phyloP scores from a whole-genome alignment of 495 filamentous ascomycete species.

The Tuber indicum region DNA sequence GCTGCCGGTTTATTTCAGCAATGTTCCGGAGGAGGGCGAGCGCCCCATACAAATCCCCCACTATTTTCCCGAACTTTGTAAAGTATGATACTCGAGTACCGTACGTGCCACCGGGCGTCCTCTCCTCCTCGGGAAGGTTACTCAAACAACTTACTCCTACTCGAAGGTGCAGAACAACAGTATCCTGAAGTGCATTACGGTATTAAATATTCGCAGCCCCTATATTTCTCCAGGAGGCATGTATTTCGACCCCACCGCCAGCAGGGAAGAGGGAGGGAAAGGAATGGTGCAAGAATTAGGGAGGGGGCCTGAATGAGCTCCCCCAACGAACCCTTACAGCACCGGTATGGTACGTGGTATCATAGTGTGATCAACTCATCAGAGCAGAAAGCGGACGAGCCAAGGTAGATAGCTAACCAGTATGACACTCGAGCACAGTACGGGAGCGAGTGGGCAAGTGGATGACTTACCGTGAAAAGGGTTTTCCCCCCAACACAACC shows the following conservation, averaged over 20 bases:
- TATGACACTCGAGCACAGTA: too few species aligned
- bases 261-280: too few species aligned
- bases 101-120: neutral
- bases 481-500: too few species aligned
- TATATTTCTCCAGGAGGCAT: neutral
- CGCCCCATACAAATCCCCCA: neutral
- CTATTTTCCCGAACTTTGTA: neutral
- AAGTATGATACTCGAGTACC: too few species aligned
- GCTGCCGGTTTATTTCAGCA: too few species aligned
- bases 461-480: neutral
- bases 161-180: neutral
- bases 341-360: too few species aligned
- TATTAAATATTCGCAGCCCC: neutral
- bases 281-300: neutral
- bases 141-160: too few species aligned
- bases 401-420: neutral
- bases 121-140: neutral
- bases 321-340: neutral
- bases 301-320: neutral
- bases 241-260: neutral
- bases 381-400: neutral
- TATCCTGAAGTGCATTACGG: neutral
- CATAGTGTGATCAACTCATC: neutral
- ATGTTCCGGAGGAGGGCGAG: neutral
- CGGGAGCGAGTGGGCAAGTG: neutral